These are phyloP conservation scores for Pouteria campechiana DNA, from an alignment of 179 eudicot species.

Conservation along the genomic window DNA sequence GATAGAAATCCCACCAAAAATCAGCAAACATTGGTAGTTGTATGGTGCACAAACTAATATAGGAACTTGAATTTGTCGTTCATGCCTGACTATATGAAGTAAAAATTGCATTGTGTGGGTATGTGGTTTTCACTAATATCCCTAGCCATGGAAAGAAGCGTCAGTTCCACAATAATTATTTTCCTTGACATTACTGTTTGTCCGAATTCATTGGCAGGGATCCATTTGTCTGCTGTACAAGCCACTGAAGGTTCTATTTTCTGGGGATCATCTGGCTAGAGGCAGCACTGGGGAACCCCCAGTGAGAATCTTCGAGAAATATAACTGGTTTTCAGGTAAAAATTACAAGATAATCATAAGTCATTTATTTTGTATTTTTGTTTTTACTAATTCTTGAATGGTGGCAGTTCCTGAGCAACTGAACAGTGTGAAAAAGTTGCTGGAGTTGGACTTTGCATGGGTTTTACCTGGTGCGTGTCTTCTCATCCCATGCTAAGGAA, in stretches of 20 bases:
- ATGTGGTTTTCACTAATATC: no score
- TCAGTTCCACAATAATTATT: neutral
- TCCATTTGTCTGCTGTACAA: slow-evolving; percentile 40
- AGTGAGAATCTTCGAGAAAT: slow-evolving; percentile 19
- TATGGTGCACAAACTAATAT: no score
- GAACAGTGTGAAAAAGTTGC: slow-evolving; percentile 21
- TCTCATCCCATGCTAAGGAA: neutral
- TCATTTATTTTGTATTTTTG: neutral
- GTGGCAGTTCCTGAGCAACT: slow-evolving; percentile 28
- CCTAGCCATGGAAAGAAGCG: no score
- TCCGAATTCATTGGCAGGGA: slow-evolving; percentile 17
- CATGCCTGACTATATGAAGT: neutral
- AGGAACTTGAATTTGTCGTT: no score
- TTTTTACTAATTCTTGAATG: neutral
- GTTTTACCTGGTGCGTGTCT: slow-evolving; percentile 35
- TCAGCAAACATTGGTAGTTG: no score
- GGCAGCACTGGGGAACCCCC: slow-evolving; percentile 16
- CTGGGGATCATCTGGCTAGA: slow-evolving; percentile 33
- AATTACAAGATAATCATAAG: neutral
- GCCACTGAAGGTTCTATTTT: slow-evolving; percentile 31
- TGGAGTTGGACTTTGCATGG: slow-evolving; percentile 40
- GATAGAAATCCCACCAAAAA: no score
- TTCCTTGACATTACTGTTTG: neutral
- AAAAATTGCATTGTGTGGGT: neutral
- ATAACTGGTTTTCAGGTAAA: slow-evolving; percentile 40